Percentiles rank a stretch among this genome's conserved stretches.
Conservation (phyloP, 139 green algal species). For the Coelastrella sp. region DNA sequence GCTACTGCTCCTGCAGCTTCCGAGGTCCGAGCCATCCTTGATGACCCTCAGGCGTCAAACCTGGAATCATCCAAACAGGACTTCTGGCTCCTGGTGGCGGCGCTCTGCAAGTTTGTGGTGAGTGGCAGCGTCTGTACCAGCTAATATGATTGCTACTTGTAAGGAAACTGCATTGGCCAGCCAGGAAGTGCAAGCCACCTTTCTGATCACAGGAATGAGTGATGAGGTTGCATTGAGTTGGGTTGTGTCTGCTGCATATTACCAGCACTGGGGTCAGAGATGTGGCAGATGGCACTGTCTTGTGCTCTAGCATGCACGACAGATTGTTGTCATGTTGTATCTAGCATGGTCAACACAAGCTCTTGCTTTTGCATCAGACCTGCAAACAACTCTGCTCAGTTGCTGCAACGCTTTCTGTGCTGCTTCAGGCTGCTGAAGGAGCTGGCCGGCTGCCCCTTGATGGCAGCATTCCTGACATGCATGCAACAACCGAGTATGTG, state of each 20-base stretch:
- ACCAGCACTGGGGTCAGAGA: too few relatives aligned
- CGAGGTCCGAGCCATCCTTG: constrained; percentile 72
- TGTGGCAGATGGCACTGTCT: too few relatives aligned
- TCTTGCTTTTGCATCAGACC: neutral
- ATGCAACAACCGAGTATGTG: constrained; percentile 86
- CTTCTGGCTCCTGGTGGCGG: constrained; percentile 90
- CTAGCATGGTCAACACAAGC: too few relatives aligned
- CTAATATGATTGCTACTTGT: too few relatives aligned
- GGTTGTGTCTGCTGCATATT: neutral
- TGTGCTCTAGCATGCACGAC: too few relatives aligned
- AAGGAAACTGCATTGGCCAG: too few relatives aligned
- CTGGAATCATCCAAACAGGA: constrained; percentile 47
- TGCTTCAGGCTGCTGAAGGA: constrained; percentile 57
- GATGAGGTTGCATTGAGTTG: too few relatives aligned
- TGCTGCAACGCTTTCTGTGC: neutral
- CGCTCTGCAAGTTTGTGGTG: constrained; percentile 78
- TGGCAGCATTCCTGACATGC: constrained; percentile 96
- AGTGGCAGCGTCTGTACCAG: too few relatives aligned
- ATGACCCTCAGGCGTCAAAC: constrained; percentile 60
- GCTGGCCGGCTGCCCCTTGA: constrained; percentile 75
- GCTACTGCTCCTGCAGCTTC: constrained; percentile 59
- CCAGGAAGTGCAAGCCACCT: neutral
- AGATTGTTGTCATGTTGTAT: too few relatives aligned
- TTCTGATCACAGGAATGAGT: too few relatives aligned
- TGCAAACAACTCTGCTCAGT: too few relatives aligned